These are phyloP conservation scores for Ophiostoma novo-ulmi DNA, from an alignment of 2,329 filamentous ascomycete genomes.

Conservation along the genomic window DNA sequence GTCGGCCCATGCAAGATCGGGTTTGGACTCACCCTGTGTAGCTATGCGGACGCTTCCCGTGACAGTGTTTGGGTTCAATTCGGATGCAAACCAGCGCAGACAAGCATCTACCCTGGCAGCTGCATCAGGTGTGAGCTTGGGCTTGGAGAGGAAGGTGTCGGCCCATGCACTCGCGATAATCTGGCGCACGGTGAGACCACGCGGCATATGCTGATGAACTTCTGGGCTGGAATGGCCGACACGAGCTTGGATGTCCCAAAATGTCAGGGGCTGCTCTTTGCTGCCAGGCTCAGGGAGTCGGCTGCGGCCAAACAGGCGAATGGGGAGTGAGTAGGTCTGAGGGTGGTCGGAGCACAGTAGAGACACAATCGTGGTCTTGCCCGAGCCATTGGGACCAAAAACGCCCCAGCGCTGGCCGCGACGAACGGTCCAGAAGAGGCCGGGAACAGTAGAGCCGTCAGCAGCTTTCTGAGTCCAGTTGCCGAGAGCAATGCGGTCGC, in stretches of 20 bases:
- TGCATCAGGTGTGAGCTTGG: constrained; percentile 56
- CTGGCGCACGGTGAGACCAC: constrained; percentile 64
- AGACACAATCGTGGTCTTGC: constrained; percentile 91
- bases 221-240: constrained; percentile 94
- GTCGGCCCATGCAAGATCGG: constrained; percentile 58
- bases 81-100: constrained; percentile 70
- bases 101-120: constrained; percentile 60
- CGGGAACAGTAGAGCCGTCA: constrained; percentile 49
- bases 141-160: constrained; percentile 72
- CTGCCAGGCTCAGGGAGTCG: constrained; percentile 63
- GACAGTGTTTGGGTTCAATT: constrained; percentile 57
- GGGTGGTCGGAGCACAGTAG: constrained; percentile 94
- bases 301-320: constrained; percentile 77
- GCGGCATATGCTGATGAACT: constrained; percentile 88
- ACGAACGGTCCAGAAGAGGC: constrained; percentile 76
- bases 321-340: constrained; percentile 83
- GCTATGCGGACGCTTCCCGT: constrained; percentile 4
- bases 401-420: constrained; percentile 85
- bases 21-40: neutral
- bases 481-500: constrained; percentile 69
- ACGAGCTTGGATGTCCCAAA: constrained; percentile 85
- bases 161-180: constrained; percentile 84
- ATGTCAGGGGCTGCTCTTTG: constrained; percentile 61
- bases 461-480: constrained; percentile 64
- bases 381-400: constrained; percentile 89